Conservation (phyloP, 2,329 filamentous ascomycete genomes). For the Lachnellula subtilissima region DNA sequence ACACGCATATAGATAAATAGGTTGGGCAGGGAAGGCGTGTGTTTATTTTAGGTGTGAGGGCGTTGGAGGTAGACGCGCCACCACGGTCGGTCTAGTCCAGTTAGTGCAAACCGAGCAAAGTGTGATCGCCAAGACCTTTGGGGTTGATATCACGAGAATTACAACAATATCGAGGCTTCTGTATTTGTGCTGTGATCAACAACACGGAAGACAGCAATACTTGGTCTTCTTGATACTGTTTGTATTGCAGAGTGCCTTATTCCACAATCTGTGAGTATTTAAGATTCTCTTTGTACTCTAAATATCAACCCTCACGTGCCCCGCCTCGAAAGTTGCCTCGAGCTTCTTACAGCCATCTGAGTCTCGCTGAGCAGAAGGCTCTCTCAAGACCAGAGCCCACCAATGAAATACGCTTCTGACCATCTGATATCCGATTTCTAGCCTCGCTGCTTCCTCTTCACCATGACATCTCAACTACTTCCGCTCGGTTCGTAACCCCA, state of each 20-base stretch:
- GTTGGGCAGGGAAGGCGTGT: background rate
- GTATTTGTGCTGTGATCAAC: background rate
- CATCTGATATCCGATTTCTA: background rate
- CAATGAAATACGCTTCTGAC: background rate
- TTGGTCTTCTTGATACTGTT: background rate
- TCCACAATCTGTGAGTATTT: background rate
- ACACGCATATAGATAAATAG: background rate
- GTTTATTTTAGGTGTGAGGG: slow-evolving; percentile 11
- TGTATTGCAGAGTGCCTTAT: background rate
- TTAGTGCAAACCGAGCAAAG: slow-evolving; percentile 18
- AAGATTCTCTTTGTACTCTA: background rate
- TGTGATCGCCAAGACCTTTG: slow-evolving; percentile 1
- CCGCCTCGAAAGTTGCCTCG: background rate
- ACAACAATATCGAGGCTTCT: background rate
- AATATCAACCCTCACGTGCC: background rate
- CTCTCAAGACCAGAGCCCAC: background rate
- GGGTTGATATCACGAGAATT: slow-evolving; percentile 12
- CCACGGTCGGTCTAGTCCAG: slow-evolving; percentile 11
- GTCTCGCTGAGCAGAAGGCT: background rate
- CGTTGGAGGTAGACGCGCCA: slow-evolving; percentile 16
- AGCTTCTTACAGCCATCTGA: too few species aligned
- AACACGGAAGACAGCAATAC: background rate
- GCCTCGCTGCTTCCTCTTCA: slow-evolving; percentile 1
- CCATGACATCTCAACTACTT: slow-evolving; percentile 31
- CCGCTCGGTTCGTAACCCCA: slow-evolving; percentile 24